Evolutionary conservation across 148 eudicot genomes (phyloP).

Genomic region (Fagopyrum esculentum): DNA sequence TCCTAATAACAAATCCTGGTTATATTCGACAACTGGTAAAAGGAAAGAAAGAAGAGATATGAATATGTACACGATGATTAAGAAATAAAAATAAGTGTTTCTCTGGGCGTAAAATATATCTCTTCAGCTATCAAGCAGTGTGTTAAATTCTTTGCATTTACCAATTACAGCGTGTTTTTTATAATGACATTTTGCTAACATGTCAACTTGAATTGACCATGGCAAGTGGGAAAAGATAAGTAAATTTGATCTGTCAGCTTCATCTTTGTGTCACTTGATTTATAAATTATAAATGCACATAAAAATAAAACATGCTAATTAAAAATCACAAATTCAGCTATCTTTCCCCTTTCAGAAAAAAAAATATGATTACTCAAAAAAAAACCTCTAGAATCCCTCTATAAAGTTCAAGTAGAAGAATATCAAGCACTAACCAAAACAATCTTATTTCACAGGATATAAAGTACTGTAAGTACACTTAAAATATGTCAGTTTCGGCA

Average conservation of each 20-base stretch:
- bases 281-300: not conserved
- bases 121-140: not conserved
- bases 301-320: no score
- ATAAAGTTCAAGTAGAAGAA: not conserved
- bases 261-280: not conserved
- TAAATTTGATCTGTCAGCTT: not conserved
- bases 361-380: no score
- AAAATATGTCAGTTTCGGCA: not conserved
- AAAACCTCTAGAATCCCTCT: not conserved
- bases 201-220: not conserved
- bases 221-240: not conserved
- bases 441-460: not conserved
- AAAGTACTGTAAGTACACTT: slow-evolving; percentile 4
- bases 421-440: not conserved
- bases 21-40: not conserved
- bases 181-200: no score
- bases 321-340: no score
- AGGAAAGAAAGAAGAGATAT: not conserved
- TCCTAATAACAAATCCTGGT: not conserved
- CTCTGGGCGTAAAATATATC: not conserved
- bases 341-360: no score
- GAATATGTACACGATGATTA: not conserved
- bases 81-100: not conserved
- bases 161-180: no score
- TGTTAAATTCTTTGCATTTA: not conserved